Percentiles rank a stretch among this genome's conserved stretches.
Conservation (phyloP, 169 alveolate genomes). For the Cryptosporidium ryanae region DNA sequence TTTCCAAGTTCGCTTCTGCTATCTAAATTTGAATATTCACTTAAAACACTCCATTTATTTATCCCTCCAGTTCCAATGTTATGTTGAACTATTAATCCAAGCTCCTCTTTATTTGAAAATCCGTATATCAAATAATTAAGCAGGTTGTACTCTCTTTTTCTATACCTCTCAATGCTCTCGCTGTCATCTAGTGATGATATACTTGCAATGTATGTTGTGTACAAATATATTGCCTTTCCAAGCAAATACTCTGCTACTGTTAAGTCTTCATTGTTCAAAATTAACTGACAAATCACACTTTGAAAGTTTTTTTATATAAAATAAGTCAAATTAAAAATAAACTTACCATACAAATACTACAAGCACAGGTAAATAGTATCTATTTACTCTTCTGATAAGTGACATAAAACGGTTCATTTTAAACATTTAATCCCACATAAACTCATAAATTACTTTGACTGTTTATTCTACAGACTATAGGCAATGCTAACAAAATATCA, state of each 20-base stretch:
- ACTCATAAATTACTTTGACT: too few species aligned
- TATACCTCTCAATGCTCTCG: slow-evolving; percentile 33
- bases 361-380: too few species aligned
- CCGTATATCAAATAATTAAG: slow-evolving; percentile 19
- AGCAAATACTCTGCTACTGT: slow-evolving; percentile 5
- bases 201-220: slow-evolving; percentile 7
- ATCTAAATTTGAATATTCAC: background rate
- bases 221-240: slow-evolving; percentile 31
- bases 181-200: background rate
- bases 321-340: too few species aligned
- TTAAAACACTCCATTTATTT: slow-evolving; percentile 24
- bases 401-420: too few species aligned
- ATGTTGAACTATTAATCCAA: slow-evolving; percentile 50
- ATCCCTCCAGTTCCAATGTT: slow-evolving; percentile 48
- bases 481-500: too few species aligned
- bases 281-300: slow-evolving; percentile 4
- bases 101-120: background rate
- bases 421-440: too few species aligned
- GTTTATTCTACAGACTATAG: too few species aligned
- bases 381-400: too few species aligned
- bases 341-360: too few species aligned
- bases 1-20: background rate
- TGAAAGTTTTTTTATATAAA: background rate
- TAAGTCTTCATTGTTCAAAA: background rate
- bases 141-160: slow-evolving; percentile 9